Evolutionary conservation across 176 grass and related monocot genomes (phyloP).

Genomic region (Thinopyrum elongatum): DNA sequence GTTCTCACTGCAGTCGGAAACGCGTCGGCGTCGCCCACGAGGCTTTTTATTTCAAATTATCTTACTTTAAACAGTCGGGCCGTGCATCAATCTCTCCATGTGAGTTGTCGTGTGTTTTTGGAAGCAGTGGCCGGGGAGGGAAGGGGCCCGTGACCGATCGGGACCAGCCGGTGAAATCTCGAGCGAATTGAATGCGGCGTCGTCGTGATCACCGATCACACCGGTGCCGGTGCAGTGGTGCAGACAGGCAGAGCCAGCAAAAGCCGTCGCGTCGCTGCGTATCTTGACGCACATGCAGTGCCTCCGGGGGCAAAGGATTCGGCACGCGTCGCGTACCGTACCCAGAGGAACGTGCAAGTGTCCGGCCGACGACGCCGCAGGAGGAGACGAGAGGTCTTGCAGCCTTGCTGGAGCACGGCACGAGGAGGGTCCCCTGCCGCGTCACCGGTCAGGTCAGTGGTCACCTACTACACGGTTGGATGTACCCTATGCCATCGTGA

Average conservation of each 20-base stretch:
- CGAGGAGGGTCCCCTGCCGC: not conserved
- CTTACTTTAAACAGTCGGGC: not conserved
- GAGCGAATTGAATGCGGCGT: not conserved
- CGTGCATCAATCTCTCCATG: not conserved
- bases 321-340: slow-evolving; percentile 20
- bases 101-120: not conserved
- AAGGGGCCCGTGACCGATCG: slow-evolving; percentile 11
- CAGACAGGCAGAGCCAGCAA: not conserved
- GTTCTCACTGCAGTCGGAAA: not conserved
- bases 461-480: not conserved
- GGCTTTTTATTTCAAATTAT: too few relatives aligned
- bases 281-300: slow-evolving; percentile 34
- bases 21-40: too few relatives aligned
- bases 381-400: not conserved
- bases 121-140: not conserved
- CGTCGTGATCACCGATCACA: not conserved
- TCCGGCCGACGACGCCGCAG: not conserved
- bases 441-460: not conserved
- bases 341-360: slow-evolving; percentile 24
- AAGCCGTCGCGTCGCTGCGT: slow-evolving; percentile 2
- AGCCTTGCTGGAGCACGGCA: not conserved
- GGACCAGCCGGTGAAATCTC: not conserved
- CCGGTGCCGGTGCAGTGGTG: not conserved
- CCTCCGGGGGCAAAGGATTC: not conserved
- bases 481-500: too few relatives aligned